Conservation (phyloP, 176 grass and related monocot species). For the Saccharum officinarum region DNA sequence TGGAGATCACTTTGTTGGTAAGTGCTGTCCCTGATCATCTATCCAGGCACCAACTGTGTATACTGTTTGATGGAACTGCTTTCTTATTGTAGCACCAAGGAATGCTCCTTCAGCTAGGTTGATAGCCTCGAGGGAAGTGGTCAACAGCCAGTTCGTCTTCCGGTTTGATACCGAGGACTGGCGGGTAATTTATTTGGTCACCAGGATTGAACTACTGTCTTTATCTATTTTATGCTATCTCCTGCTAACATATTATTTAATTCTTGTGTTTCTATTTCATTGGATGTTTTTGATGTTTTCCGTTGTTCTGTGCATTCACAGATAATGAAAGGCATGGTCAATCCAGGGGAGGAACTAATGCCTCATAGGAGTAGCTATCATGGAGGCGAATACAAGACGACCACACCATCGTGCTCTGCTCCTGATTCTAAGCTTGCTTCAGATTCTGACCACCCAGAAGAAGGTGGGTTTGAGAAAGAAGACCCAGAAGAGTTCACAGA, state of each 20-base stretch:
- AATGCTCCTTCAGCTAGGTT: slow-evolving; percentile 46
- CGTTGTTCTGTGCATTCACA: slow-evolving; percentile 9
- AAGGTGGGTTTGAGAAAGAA: neutral
- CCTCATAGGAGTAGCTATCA: slow-evolving; percentile 29
- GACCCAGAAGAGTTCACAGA: neutral
- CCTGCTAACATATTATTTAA: neutral
- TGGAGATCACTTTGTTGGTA: slow-evolving; percentile 42
- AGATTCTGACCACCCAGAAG: neutral
- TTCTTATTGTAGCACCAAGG: slow-evolving; percentile 34
- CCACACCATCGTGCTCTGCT: neutral
- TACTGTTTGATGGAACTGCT: neutral
- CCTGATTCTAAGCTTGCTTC: neutral
- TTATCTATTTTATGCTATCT: neutral
- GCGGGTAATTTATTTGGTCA: slow-evolving; percentile 27
- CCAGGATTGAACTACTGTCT: neutral
- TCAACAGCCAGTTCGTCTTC: slow-evolving; percentile 47
- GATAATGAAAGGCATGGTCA: slow-evolving; percentile 37
- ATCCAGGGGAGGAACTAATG: slow-evolving; percentile 40
- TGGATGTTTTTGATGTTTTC: neutral
- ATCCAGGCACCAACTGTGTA: neutral
- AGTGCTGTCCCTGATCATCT: neutral
- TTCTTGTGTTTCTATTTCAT: neutral
- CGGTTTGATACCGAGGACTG: slow-evolving; percentile 48
- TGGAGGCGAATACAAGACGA: neutral
- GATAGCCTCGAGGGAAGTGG: slow-evolving; percentile 36